These are phyloP conservation scores for Schizochytrium sp. DNA, from an alignment of 108 stramenopile species.

Conservation along the genomic window DNA sequence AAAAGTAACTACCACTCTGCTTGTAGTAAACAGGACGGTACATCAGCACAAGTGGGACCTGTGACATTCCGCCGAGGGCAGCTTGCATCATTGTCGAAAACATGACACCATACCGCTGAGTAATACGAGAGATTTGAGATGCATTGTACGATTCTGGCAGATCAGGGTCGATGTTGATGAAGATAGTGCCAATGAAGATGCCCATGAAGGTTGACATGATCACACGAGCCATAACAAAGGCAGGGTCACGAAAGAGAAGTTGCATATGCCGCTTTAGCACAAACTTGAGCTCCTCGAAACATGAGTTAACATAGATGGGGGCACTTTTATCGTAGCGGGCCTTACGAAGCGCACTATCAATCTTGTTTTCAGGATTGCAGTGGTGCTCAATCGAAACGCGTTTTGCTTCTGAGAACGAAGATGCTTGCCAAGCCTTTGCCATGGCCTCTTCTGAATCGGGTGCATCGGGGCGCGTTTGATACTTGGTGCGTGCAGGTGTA, in stretches of 20 bases:
- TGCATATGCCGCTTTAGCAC: constrained; percentile 4
- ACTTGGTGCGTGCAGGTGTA: constrained; percentile 12
- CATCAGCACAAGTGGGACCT: background rate
- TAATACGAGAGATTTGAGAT: background rate
- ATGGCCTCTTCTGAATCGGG: background rate
- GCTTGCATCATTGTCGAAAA: background rate
- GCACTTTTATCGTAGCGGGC: constrained; percentile 61
- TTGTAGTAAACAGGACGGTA: background rate
- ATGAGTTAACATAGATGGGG: constrained; percentile 65
- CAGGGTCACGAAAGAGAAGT: constrained; percentile 53
- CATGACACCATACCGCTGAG: background rate
- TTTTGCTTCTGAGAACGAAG: background rate
- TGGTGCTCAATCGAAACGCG: background rate
- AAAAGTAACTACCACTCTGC: constrained; percentile 77
- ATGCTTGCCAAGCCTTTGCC: background rate
- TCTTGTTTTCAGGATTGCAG: background rate
- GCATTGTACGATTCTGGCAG: background rate
- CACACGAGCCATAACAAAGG: background rate
- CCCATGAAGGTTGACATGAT: constrained; percentile 5
- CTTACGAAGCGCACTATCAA: background rate
- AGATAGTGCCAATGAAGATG: constrained; percentile 55
- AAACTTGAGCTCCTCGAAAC: background rate
- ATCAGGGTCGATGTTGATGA: background rate
- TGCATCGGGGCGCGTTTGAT: constrained; percentile 8
- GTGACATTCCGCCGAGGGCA: constrained; percentile 25